Conservation (phyloP, 2,329 filamentous ascomycete species). For the Botrytis deweyae region DNA sequence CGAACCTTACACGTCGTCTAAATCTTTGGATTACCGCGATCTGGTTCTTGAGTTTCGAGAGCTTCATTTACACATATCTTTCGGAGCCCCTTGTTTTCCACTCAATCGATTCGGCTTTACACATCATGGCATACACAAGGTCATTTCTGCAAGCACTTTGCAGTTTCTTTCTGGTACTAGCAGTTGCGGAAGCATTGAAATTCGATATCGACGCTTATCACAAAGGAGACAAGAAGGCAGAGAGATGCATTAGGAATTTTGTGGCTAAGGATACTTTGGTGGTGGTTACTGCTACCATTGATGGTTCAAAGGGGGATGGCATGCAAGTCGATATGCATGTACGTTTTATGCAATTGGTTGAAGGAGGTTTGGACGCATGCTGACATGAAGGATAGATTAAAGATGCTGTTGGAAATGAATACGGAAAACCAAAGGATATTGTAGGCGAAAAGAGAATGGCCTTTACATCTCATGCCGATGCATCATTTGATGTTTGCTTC, state of each 20-base stretch:
- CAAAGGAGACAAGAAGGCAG: conserved; percentile 63
- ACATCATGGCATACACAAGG: conserved; percentile 50
- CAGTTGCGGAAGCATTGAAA: conserved; percentile 70
- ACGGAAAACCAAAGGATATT: conserved; percentile 86
- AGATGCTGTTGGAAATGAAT: conserved; percentile 94
- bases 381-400: conserved; percentile 64
- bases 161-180: conserved; percentile 56
- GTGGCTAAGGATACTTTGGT: conserved; percentile 89
- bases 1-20: conserved; percentile 33
- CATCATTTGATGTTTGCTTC: conserved; percentile 95
- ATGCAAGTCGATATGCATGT: conserved; percentile 94
- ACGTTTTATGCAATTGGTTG: conserved; percentile 41
- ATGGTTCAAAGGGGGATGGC: conserved; percentile 85
- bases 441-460: conserved; percentile 80
- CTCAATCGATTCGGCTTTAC: conserved; percentile 1
- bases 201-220: conserved; percentile 81
- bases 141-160: conserved; percentile 58
- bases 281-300: conserved; percentile 86
- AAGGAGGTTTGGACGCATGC: neutral
- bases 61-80: conserved; percentile 20
- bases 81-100: neutral
- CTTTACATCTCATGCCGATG: conserved; percentile 89
- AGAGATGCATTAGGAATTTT: conserved; percentile 96
- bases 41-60: conserved; percentile 24
- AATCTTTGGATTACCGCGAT: conserved; percentile 22